Conservation (phyloP, 805 yeast genomes). For the Saturnispora ahearnii region DNA sequence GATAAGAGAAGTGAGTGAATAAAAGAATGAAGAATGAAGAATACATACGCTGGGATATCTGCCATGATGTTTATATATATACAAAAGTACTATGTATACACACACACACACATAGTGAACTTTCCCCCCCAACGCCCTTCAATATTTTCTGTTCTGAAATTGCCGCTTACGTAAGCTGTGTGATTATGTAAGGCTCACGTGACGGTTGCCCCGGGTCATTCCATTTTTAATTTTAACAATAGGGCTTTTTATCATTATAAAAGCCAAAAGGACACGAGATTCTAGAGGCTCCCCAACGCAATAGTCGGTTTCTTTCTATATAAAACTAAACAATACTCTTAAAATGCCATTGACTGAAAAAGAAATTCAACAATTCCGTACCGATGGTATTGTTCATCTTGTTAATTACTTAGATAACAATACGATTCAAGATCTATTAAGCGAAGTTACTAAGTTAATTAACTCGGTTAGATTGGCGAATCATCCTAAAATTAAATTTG, state of each 20-base stretch:
- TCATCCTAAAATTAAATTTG: conserved; percentile 66
- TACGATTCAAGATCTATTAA: conserved; percentile 33
- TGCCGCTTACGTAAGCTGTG: no score
- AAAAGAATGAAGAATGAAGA: background rate
- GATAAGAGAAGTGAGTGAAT: no score
- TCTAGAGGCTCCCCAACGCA: no score
- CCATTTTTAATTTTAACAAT: no score
- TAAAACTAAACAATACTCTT: no score
- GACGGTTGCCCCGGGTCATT: no score
- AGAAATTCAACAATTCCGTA: conserved; percentile 42
- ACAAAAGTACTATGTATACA: background rate
- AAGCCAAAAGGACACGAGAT: no score
- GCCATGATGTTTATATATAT: conserved; percentile 20
- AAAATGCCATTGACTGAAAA: conserved; percentile 33
- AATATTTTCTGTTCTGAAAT: no score
- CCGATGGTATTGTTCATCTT: conserved; percentile 55
- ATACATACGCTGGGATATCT: conserved; percentile 30
- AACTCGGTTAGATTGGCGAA: conserved; percentile 38
- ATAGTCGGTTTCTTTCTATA: no score
- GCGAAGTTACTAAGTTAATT: conserved; percentile 38
- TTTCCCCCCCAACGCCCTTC: no score
- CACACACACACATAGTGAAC: no score
- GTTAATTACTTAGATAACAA: conserved; percentile 41
- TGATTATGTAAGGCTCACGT: background rate
- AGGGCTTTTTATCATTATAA: no score